Base-by-base conservation (phyloP, 2,329 filamentous ascomycete species). In the Pestalotiopsis sp. region DNA sequence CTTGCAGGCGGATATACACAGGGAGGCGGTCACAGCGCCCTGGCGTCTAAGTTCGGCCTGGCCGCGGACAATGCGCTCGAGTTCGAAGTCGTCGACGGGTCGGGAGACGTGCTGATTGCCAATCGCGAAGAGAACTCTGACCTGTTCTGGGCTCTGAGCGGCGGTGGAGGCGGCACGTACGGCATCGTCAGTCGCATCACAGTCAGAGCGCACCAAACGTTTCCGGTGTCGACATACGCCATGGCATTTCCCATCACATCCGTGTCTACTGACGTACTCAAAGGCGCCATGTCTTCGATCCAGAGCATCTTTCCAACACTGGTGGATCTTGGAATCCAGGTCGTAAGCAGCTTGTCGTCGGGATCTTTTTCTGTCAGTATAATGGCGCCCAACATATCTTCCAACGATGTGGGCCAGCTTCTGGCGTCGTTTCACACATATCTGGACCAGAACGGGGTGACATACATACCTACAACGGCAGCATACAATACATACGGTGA, bases 121-220 rank as follows among this genome's bases (percentile, higher is more conserved):
- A 81, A 78, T 14, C 78, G 74, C 1, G 73, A 77, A 0, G 68
- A 82, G 25, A 83, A 87, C 66, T 65, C 77, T 0, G 86, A 88
- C 66, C 78, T 89, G 2, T 88, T 84, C 75, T 89, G 85, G 86
- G 86, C 86, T 5, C 74, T 87, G 1, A 82, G 81, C 66, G 88
- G 89, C 4, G 86, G 83, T 12, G 63, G 63, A 1, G 63, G 63
- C n/a, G 87, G 88, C 12, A 90, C 83, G 45, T 91, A 86, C 70
- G 89, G 81, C 3, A 80, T 91, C 2, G 86, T 87, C 3, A 73
- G 80, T 20, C 84, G 83, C 4, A 78, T 87, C 74, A 86, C 84
- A 1, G 76, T 80, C 23, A 85, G 83, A 71, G 80, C 81, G 0
- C 78, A 85, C 71, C 74, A 78, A 7, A 63, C 60, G 14, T 38